Base-by-base conservation (phyloP, 2,329 filamentous ascomycete species). In the Fusarium palustre region DNA sequence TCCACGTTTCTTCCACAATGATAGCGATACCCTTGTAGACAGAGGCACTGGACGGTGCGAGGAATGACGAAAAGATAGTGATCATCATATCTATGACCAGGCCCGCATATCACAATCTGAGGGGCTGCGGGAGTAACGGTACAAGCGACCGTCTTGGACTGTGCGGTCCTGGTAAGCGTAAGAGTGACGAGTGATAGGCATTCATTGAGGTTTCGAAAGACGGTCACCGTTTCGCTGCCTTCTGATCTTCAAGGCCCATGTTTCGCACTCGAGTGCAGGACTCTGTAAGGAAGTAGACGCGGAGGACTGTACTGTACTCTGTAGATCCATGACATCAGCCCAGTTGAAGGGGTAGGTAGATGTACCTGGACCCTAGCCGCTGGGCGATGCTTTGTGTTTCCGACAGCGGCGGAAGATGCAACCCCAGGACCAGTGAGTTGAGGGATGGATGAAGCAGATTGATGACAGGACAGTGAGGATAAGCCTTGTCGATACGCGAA, bases 241-340 rank as follows among this genome's bases (percentile, higher is more conserved):
- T 53, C 47, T 56, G 57, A 50, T 59, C 62, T 43, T 56, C 58
- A 38, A 41, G 11, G 15, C 24, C 39, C 24, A 41, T 52, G 34
- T 52, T 52, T 52, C 48, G 47, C 33, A 52, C 48, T 52, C n/a
- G 24, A 39, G 25, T 18, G 54, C 30, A 36, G 56, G 38, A 47
- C 47, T 30, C 30, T 47, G 61, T 38, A 60, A 34, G 46, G 54
- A 65, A 48, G 59, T 71, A 43, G 55, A 68, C 61, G 59, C 67
- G 58, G 62, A 64, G 61, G 39, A 43, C 25, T 70, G n/a, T n/a
- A n/a, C n/a, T n/a, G n/a, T n/a, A n/a, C n/a, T n/a, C n/a, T n/a
- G 76, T 62, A 76, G 76, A 77, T 77, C 75, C 73, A 76, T 77
- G 75, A 77, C 76, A 77, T 77, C 76, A 77, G 68, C 66, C 64